These are phyloP conservation scores for Saccharomycopsis hybrid DNA, from an alignment of 1,139 yeast genomes.

Conservation along the genomic window DNA sequence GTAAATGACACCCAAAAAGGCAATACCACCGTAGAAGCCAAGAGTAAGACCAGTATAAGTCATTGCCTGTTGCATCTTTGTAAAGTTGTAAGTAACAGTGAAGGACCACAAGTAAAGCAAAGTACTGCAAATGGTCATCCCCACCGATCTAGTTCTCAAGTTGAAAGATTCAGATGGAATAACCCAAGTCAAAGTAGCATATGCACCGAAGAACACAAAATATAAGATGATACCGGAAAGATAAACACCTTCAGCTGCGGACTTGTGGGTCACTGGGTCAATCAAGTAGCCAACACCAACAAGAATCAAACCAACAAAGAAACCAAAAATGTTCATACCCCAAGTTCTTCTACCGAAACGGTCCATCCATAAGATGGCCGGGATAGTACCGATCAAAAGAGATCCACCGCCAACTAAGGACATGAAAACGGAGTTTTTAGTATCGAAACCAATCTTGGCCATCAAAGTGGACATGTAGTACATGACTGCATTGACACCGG, in stretches of 20 bases:
- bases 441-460: too few relatives aligned
- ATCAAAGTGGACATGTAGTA: conserved; percentile 62
- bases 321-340: too few relatives aligned
- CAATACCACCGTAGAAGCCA: conserved; percentile 36
- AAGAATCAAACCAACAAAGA: conserved; percentile 35
- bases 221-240: too few relatives aligned
- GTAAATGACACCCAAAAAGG: conserved; percentile 43
- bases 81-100: conserved; percentile 44
- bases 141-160: conserved; percentile 37
- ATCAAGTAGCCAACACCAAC: conserved; percentile 36
- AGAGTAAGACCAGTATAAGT: conserved; percentile 39
- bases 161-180: conserved; percentile 41
- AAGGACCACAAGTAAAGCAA: too few relatives aligned
- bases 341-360: conserved; percentile 60
- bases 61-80: conserved; percentile 37
- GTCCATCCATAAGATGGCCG: conserved; percentile 60
- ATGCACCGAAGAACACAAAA: conserved; percentile 35
- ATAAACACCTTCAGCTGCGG: conserved; percentile 45
- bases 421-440: conserved; percentile 46
- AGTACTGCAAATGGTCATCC: conserved; percentile 38
- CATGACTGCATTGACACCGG: conserved; percentile 64
- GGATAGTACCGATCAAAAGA: conserved; percentile 55
- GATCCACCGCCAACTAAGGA: conserved; percentile 59
- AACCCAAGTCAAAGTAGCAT: conserved; percentile 39
- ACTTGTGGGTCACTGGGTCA: conserved; percentile 32